Evolutionary conservation across 495 filamentous ascomycete genomes (phyloP).

Genomic region (Lepraria neglecta): DNA sequence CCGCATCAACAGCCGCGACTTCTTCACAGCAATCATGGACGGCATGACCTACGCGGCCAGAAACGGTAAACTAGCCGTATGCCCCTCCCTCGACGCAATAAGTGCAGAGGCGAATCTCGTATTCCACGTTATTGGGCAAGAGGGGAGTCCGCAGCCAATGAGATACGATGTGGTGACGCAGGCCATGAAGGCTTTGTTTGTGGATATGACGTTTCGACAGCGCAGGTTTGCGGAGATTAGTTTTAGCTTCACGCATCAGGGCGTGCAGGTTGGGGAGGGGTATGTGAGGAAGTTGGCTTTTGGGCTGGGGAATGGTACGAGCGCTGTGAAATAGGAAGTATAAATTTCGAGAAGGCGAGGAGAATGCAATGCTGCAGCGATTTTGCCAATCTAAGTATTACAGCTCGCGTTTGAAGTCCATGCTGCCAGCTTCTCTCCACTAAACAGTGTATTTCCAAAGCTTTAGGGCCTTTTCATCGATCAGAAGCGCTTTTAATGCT

Average conservation of each 20-base stretch:
- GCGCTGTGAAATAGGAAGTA: no score
- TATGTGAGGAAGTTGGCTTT: neutral
- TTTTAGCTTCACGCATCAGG: neutral
- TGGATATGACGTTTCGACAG: conserved; percentile 2
- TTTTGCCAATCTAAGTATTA: no score
- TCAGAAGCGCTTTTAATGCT: no score
- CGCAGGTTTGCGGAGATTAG: neutral
- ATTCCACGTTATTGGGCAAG: neutral
- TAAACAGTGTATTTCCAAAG: no score
- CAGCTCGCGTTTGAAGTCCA: no score
- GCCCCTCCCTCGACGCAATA: neutral
- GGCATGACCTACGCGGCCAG: neutral
- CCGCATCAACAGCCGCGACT: neutral
- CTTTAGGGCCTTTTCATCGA: no score
- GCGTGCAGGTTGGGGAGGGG: neutral
- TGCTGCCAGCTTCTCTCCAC: no score
- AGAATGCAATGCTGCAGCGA: no score
- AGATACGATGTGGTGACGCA: neutral
- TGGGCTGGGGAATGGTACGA: neutral
- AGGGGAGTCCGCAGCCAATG: neutral
- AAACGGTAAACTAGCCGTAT: neutral
- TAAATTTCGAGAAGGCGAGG: no score
- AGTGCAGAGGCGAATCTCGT: neutral
- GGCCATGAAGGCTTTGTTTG: neutral
- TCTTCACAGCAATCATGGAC: neutral